Base-by-base conservation (phyloP, 2,329 filamentous ascomycete species). In the Exophiala oligosperma region DNA sequence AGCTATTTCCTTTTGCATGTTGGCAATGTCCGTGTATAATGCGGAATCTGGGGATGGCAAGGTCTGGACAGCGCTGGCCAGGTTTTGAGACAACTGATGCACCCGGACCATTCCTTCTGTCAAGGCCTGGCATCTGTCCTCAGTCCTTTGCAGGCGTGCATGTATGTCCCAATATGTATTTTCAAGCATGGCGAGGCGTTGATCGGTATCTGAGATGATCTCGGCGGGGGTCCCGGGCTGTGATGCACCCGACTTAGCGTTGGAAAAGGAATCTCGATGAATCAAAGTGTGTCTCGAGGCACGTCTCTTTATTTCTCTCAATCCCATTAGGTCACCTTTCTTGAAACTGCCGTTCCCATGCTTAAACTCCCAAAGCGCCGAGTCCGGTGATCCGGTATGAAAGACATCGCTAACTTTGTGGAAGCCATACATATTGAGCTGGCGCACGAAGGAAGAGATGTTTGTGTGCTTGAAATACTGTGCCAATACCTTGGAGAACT, bases 401-500 rank as follows among this genome's bases (percentile, higher is more conserved):
- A 97, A 99, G 23, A 97, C 94, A 73, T 99, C 94, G 78, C 94
- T 97, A 69, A 97, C 94, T 89, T 99, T 99, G 73, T 99, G 94
- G 74, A 99, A 99, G 5, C 94, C 94, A 68, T 99, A 99, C 94
- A 99, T 99, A 72, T 99, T 99, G 51, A 99, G 78, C 76, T 99
- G 94, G 49, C 94, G 86, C 50, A 99, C 94, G 73, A 99, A 99
- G 1, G 94, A 97, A 9, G 94, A 97, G 61, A 97, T 96, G 71
- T 99, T 99, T 67, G 93, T 99, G 73, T 99, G 94, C 71, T 99
- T 99, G 74, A 99, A 99, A 73, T 99, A 99, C 84, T 96, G 92
- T 54, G 94, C 91, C 71, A 99, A 81, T 53, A 97, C 94, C 82
- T 97, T 97, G 64, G 93, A 96, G 73, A 99, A 99, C 73, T 97